Evolutionary conservation across 306 rosid genomes (phyloP).

Genomic region (Gastrolobium bilobum): DNA sequence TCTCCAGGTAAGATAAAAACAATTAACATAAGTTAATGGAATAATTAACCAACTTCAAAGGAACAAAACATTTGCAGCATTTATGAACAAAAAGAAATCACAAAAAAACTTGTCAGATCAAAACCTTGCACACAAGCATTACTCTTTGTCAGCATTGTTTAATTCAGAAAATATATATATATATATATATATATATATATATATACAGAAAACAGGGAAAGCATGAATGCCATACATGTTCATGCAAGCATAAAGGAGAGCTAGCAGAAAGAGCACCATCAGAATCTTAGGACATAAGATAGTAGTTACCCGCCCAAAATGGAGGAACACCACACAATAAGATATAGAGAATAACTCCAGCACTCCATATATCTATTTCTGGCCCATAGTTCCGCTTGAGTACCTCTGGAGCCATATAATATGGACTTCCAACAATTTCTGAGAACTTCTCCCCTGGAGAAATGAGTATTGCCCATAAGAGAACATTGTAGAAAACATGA

Average conservation of each 20-base stretch:
- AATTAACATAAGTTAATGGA: not conserved
- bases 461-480: conserved; percentile 20
- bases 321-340: conserved; percentile 95
- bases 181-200: too few species aligned
- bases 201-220: conserved; percentile 4
- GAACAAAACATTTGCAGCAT: not conserved
- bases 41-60: not conserved
- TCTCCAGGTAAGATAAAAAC: conserved; percentile 28
- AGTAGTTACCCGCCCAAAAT: conserved; percentile 96
- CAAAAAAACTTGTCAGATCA: not conserved
- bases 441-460: conserved; percentile 84
- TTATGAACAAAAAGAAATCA: not conserved
- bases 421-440: conserved; percentile 87
- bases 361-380: conserved; percentile 99
- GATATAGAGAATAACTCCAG: conserved; percentile 97
- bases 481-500: conserved; percentile 15
- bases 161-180: not conserved
- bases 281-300: conserved; percentile 40
- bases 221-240: not conserved
- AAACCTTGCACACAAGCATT: not conserved
- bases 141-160: not conserved
- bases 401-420: conserved; percentile 99
- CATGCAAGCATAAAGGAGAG: not conserved
- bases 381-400: conserved; percentile 96
- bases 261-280: conserved; percentile 7